Percentiles rank a stretch among this genome's conserved stretches.
These are phyloP conservation scores for Erythrophleum ivorense DNA, from an alignment of 331 rosid species.

Conservation along the genomic window DNA sequence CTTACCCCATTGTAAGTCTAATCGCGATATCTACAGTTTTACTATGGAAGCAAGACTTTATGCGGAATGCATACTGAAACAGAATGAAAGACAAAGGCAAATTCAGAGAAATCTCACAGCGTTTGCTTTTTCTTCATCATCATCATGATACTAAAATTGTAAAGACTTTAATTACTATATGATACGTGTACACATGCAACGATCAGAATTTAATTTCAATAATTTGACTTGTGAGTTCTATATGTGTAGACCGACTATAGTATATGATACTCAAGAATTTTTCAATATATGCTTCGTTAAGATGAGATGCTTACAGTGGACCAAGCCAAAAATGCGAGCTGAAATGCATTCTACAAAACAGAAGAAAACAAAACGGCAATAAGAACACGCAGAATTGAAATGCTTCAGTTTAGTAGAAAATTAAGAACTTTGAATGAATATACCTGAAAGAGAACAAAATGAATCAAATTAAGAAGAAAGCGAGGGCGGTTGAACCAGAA, in stretches of 20 bases:
- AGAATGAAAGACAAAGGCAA: neutral
- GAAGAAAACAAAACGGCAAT: neutral
- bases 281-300: neutral
- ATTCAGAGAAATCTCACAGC: neutral
- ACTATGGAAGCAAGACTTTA: slow-evolving; percentile 60
- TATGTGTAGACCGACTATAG: too few relatives aligned
- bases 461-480: slow-evolving; percentile 61
- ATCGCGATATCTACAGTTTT: slow-evolving; percentile 42
- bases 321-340: slow-evolving; percentile 72
- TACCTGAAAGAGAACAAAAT: slow-evolving; percentile 72
- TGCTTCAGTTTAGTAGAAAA: neutral
- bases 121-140: neutral
- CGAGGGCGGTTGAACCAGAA: slow-evolving; percentile 74
- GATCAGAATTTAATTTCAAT: too few relatives aligned
- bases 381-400: neutral
- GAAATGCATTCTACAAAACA: slow-evolving; percentile 70
- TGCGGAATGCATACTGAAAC: slow-evolving; percentile 49
- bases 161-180: too few relatives aligned
- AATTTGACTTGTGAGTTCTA: too few relatives aligned
- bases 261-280: neutral
- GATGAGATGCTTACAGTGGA: slow-evolving; percentile 56
- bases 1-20: slow-evolving; percentile 66
- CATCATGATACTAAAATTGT: too few relatives aligned
- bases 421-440: neutral
- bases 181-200: too few relatives aligned